phyloP scores from a whole-genome alignment of 225 moss, liverwort and hornwort genomes.

The Ulota crispa region DNA sequence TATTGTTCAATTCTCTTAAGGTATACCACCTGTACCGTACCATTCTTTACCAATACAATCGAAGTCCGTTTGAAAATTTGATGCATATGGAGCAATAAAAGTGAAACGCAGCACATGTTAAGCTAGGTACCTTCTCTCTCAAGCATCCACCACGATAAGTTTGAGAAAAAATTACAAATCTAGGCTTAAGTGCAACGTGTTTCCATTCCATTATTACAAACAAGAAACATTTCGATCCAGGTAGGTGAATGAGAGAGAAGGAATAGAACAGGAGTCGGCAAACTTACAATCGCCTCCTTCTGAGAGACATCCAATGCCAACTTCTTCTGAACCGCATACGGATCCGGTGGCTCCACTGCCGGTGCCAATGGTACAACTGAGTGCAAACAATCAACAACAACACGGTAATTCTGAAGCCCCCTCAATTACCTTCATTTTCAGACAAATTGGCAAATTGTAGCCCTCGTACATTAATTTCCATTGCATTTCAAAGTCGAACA shows the following conservation, averaged over 20 bases:
- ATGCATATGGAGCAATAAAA: not conserved
- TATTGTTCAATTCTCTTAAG: not conserved
- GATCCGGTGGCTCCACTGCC: slow-evolving; percentile 4
- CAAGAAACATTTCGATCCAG: not conserved
- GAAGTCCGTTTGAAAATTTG: not conserved
- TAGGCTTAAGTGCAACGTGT: not conserved
- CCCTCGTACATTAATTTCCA: not conserved
- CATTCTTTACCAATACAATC: not conserved
- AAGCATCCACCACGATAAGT: not conserved
- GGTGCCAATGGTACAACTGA: slow-evolving; percentile 8
- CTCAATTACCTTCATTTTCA: not conserved
- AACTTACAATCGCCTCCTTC: slow-evolving; percentile 24
- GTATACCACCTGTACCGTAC: not conserved
- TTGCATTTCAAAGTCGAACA: not conserved
- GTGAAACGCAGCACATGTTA: not conserved
- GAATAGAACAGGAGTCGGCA: not conserved
- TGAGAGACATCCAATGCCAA: slow-evolving; percentile 13
- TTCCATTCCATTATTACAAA: not conserved
- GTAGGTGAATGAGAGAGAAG: not conserved
- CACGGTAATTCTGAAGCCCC: not conserved
- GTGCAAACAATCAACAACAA: not conserved
- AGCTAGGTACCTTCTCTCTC: not conserved
- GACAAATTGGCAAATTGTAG: not conserved
- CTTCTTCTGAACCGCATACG: slow-evolving; percentile 15
- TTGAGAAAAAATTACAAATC: not conserved